These are phyloP conservation scores for Colletotrichum somersetense DNA, from an alignment of 2,329 filamentous ascomycete genomes.

Conservation along the genomic window DNA sequence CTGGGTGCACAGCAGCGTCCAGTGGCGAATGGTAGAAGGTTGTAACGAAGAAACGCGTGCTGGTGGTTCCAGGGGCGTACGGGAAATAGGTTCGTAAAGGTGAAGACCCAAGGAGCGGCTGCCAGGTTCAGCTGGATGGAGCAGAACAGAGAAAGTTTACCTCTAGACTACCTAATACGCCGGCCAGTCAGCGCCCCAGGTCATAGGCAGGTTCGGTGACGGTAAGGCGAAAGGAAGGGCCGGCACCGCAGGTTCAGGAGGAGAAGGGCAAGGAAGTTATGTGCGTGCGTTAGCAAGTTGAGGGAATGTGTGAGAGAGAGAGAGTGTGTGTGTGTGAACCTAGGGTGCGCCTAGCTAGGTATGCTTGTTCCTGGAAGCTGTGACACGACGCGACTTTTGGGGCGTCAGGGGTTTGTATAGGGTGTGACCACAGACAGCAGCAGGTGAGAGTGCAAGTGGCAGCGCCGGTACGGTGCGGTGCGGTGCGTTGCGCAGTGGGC, in stretches of 20 bases:
- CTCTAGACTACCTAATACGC: slow-evolving; percentile 21
- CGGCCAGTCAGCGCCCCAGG: slow-evolving; percentile 22
- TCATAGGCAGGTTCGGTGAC: slow-evolving; percentile 14
- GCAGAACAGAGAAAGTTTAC: slow-evolving; percentile 31
- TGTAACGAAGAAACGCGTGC: slow-evolving; percentile 18
- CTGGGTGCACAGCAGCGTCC: slow-evolving; percentile 40
- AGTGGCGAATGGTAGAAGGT: slow-evolving; percentile 13
- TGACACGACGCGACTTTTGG: slow-evolving; percentile 36
- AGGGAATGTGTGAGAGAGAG: too few species aligned
- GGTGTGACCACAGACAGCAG: slow-evolving; percentile 33
- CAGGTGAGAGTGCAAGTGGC: slow-evolving; percentile 23
- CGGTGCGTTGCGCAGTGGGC: neutral
- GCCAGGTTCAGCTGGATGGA: slow-evolving; percentile 23
- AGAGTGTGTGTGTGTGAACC: too few species aligned
- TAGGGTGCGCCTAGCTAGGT: neutral
- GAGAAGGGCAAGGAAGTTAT: slow-evolving; percentile 16
- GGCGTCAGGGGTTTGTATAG: slow-evolving; percentile 38
- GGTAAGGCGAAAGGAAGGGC: slow-evolving; percentile 35
- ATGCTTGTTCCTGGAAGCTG: slow-evolving; percentile 13
- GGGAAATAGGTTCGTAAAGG: slow-evolving; percentile 20
- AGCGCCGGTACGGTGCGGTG: neutral
- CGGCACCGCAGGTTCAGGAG: slow-evolving; percentile 4
- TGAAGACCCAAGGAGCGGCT: slow-evolving; percentile 13
- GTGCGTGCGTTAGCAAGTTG: neutral
- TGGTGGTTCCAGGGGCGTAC: slow-evolving; percentile 22